phyloP scores from a whole-genome alignment of 2,329 filamentous ascomycete genomes.

The Fusarium palustre region DNA sequence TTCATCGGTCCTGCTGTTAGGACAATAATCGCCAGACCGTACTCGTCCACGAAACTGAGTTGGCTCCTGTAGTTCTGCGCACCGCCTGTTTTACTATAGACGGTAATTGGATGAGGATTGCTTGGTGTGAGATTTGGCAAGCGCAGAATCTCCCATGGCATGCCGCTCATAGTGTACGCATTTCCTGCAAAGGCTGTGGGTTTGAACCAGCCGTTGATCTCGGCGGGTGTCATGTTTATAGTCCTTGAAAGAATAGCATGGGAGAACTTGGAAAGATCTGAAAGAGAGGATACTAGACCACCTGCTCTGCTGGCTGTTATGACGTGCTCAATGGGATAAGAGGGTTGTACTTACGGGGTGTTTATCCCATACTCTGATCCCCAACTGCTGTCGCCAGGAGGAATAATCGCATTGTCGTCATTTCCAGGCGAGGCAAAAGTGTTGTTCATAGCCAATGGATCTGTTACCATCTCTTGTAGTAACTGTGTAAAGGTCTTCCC shows the following conservation, averaged over 20 bases:
- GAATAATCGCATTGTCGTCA: conserved; percentile 49
- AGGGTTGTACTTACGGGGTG: conserved; percentile 46
- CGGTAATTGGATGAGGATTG: conserved; percentile 49
- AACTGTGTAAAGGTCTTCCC: conserved; percentile 48
- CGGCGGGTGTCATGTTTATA: conserved; percentile 40
- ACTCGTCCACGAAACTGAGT: conserved; percentile 52
- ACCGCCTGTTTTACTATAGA: conserved; percentile 53
- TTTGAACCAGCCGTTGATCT: conserved; percentile 52
- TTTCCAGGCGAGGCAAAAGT: conserved; percentile 49
- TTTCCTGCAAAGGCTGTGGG: conserved; percentile 50
- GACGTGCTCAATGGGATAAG: accelerated
- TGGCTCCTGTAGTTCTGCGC: conserved; percentile 53
- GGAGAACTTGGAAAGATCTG: conserved; percentile 49
- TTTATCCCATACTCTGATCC: conserved; percentile 51
- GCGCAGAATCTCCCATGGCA: conserved; percentile 55
- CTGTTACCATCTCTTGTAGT: conserved; percentile 37
- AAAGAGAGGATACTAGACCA: conserved; percentile 51
- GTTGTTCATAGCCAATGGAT: conserved; percentile 26
- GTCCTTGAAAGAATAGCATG: conserved; percentile 48
- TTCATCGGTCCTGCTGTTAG: conserved; percentile 50
- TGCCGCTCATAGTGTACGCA: conserved; percentile 49
- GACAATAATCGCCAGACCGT: conserved; percentile 49
- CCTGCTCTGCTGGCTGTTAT: conserved; percentile 45
- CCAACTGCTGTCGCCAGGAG: conserved; percentile 50
- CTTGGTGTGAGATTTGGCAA: conserved; percentile 42